phyloP scores from a whole-genome alignment of 371 early-diverging fungal species.

The Apophysomyces sp. region DNA sequence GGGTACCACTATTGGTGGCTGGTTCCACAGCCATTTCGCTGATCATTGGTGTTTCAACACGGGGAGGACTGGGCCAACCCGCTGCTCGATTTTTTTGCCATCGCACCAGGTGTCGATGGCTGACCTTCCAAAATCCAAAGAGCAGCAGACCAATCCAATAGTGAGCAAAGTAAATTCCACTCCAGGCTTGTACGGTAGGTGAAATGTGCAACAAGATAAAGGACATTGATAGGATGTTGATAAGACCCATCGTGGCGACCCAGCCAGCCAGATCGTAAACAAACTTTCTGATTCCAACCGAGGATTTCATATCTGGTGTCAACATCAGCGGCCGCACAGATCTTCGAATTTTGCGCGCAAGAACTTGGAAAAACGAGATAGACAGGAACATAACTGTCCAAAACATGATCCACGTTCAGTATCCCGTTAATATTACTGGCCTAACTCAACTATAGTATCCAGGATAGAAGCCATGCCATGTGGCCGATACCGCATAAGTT shows the following conservation, averaged over 20 bases:
- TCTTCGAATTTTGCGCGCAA: slow-evolving; percentile 55
- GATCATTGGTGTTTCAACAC: neutral
- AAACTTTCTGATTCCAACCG: slow-evolving; percentile 28
- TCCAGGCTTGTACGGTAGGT: slow-evolving; percentile 61
- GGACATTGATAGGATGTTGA: slow-evolving; percentile 71
- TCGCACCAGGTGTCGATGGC: slow-evolving; percentile 4
- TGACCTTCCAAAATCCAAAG: slow-evolving; percentile 15
- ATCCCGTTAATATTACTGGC: slow-evolving; percentile 16
- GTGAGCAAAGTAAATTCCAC: slow-evolving; percentile 54
- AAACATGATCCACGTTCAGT: neutral
- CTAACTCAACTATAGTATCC: slow-evolving; percentile 70
- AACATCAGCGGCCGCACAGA: slow-evolving; percentile 68
- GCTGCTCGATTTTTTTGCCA: slow-evolving; percentile 20
- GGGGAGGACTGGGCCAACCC: neutral
- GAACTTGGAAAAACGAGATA: slow-evolving; percentile 19
- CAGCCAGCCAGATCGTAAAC: slow-evolving; percentile 72
- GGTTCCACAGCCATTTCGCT: neutral
- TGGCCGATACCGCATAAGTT: slow-evolving; percentile 80
- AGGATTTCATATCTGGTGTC: slow-evolving; percentile 28
- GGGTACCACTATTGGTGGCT: neutral
- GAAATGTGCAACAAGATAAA: slow-evolving; percentile 66
- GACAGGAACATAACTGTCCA: slow-evolving; percentile 29
- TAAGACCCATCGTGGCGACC: slow-evolving; percentile 57
- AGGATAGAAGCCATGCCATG: slow-evolving; percentile 96
- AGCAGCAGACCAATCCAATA: slow-evolving; percentile 37